Percentiles rank a stretch among this genome's conserved stretches.
Conservation (phyloP, 192 early-diverging fungal species). For the Coemansia umbellata region DNA sequence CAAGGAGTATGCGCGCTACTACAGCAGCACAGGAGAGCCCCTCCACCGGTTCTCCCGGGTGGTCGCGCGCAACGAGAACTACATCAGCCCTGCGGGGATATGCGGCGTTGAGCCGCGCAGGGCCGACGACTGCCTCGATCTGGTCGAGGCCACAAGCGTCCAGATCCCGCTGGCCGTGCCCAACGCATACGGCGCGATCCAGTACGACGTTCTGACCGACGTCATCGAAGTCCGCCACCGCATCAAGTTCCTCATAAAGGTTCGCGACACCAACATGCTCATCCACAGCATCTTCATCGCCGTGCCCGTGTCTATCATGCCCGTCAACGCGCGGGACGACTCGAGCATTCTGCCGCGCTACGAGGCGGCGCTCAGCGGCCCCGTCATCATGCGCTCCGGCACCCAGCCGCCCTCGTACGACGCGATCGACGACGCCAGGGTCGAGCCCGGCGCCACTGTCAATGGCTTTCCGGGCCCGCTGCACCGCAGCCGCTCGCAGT, state of each 20-base stretch:
- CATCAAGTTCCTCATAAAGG: conserved; percentile 49
- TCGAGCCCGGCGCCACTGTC: conserved; percentile 14
- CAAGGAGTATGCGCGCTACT: conserved; percentile 56
- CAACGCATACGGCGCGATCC: conserved; percentile 25
- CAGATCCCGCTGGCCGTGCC: conserved; percentile 34
- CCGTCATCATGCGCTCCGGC: conserved; percentile 38
- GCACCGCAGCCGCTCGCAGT: conserved; percentile 30
- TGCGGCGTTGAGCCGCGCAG: conserved; percentile 11
- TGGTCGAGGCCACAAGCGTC: conserved; percentile 33
- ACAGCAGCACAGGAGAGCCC: conserved; percentile 10
- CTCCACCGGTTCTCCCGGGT: conserved; percentile 28
- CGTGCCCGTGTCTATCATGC: conserved; percentile 49
- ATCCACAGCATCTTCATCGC: conserved; percentile 49
- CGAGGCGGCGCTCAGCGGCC: conserved; percentile 23
- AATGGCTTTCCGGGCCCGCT: conserved; percentile 34
- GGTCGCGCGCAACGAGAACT: conserved; percentile 45
- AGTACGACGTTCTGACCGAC: conserved; percentile 42
- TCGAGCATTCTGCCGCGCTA: conserved; percentile 41
- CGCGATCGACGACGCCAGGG: neutral
- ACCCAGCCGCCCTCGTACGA: conserved; percentile 45
- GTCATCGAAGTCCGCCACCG: conserved; percentile 47
- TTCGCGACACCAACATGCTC: conserved; percentile 26
- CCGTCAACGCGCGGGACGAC: conserved; percentile 43
- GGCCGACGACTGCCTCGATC: conserved; percentile 21
- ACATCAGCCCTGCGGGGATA: conserved; percentile 12